phyloP scores from a whole-genome alignment of 345 rosid species.

The Bruguiera parviflora region DNA sequence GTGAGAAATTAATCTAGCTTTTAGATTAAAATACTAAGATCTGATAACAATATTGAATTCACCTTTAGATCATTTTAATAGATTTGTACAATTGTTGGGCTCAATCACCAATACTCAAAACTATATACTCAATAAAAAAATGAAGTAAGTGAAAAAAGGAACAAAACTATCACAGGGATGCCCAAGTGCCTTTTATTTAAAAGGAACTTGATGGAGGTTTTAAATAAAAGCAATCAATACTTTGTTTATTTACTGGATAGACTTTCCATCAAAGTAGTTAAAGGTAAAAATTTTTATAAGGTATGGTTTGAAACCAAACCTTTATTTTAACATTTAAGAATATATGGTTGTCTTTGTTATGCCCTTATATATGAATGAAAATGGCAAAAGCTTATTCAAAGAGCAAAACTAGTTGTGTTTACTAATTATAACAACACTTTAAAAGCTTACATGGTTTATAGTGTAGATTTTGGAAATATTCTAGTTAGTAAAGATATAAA shows the following conservation, averaged over 20 bases:
- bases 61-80: neutral
- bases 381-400: neutral
- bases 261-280: neutral
- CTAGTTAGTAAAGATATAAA: neutral
- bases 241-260: too few relatives aligned
- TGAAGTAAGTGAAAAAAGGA: neutral
- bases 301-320: neutral
- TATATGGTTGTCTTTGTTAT: neutral
- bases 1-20: too few relatives aligned
- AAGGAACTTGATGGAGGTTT: neutral
- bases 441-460: too few relatives aligned
- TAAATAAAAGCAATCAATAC: neutral
- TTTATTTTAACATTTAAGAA: neutral
- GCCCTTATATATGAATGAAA: neutral
- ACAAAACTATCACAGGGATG: neutral
- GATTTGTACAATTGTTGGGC: neutral
- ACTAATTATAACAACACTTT: neutral
- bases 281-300: neutral
- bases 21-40: too few relatives aligned
- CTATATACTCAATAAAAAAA: neutral
- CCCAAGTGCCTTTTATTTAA: neutral
- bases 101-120: neutral
- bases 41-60: accelerated
- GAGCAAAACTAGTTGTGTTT: neutral
- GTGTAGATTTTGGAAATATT: neutral